Base-by-base conservation (phyloP, 1,139 yeast genomes). In the Diutina rugosa region DNA sequence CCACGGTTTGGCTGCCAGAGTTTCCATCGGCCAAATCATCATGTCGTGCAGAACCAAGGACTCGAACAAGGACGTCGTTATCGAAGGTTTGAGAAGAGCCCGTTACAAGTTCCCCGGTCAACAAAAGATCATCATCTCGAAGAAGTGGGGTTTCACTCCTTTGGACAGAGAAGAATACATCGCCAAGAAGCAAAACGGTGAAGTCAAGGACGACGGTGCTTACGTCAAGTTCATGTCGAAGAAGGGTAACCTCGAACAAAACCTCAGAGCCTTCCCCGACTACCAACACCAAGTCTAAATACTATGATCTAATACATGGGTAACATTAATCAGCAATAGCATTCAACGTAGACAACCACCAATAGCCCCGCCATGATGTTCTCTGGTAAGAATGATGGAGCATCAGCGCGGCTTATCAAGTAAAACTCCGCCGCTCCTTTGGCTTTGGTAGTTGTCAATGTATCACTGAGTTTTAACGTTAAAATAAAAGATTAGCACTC, bases 41-140 rank as follows among this genome's bases (percentile, higher is more conserved):
- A 85, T 93, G 82, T 93, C 99, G 68, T 91, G 90, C 77, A 91
- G 99, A 85, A 89, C 97, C 79, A 93, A 86, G 85, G 99, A 93
- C 80, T 80, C 85, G 72, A 90, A 90, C 95, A 90, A 90, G 85
- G 97, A 82, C 61, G 95, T 89, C 75, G 97, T 90, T 68, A 82
- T 93, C 72, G 99, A 93, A 84, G 99, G 95, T 83, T 89, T 93
- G 79, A 91, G 99, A 85, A 91, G 99, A 86, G 95, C 98, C 67
- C 91, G 98, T 84, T 93, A 93, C 89, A 93, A 93, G 91, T 93
- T 93, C 98, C 99, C 99, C 78, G 99, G 99, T 83, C 99, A 93
- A 84, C 99, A 93, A 82, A 93, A 87, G 85, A 93, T 93, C 75
- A 93, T 93, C 72, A 81, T 93, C 79, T 93, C 99, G 67, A 93